Evolutionary conservation across 495 filamentous ascomycete species (phyloP), one percentile per base, ranked within the genome.

Genomic region (Parachaetomium inaequale): DNA sequence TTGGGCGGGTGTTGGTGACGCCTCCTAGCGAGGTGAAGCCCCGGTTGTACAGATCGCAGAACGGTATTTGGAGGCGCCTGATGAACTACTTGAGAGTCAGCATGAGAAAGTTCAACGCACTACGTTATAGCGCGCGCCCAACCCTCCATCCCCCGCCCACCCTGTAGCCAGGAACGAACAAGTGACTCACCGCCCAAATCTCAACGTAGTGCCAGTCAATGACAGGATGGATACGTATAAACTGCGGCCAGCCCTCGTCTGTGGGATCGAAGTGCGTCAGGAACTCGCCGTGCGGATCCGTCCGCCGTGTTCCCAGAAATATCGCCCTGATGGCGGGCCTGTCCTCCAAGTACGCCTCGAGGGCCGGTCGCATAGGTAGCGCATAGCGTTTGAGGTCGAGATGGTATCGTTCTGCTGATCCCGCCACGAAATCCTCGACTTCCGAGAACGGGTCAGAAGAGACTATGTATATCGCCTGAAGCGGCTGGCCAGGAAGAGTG

Each of bases 131-230:
- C 28, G 51, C 43, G 10, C 21, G 17, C 17, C 12, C 36, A 15
- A 40, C 10, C 7, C 17, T 7, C 1, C 2, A 0, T 4, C 3
- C 7, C 26, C 8, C 4, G 2, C 29, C 19, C 28, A 26, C 4
- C 23, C 36, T 7, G 28, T 2, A 21, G 51, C 4, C 17, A 25
- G 1, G 43, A 15, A 10, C 17, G 11, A 43, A 59, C 14, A 46
- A 40, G 36, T 17, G 56, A 85, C 87, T 75, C 64, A 88, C 87
- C 6, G 87, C 83, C 95, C 94, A 96, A 60, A 98, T 92, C 74
- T 98, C 93, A 17, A 85, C 85, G 76, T 96, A 98, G 72, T 93
- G 89, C 95, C 94, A 97, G 70, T 98, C 94, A 69, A 98, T 91
- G 10, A 98, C 88, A 0, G 94, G 94, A 77, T 98, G 92, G 43